phyloP scores from a whole-genome alignment of 2,329 filamentous ascomycete genomes.

The Aspergillus luchuensis region DNA sequence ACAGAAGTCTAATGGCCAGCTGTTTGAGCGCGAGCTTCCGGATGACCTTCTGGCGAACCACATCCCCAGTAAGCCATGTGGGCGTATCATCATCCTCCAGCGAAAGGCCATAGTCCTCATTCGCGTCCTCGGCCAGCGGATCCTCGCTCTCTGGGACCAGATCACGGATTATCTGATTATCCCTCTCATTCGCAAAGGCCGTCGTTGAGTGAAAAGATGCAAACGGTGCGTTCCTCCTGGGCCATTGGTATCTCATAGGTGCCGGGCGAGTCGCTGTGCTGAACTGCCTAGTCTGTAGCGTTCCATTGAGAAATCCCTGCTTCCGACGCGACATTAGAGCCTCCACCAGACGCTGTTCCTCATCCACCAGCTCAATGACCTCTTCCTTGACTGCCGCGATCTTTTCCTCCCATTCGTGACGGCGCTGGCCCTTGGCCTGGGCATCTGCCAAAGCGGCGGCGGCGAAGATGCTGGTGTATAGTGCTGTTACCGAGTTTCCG shows the following conservation, averaged over 20 bases:
- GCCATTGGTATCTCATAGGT: conserved; percentile 15
- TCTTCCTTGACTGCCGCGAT: conserved; percentile 48
- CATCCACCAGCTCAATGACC: conserved; percentile 41
- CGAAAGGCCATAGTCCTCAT: conserved; percentile 22
- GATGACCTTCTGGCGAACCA: conserved; percentile 40
- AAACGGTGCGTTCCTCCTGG: not conserved
- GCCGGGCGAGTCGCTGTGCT: conserved; percentile 25
- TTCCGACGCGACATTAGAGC: conserved; percentile 32
- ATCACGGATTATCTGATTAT: conserved; percentile 6
- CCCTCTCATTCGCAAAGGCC: not conserved
- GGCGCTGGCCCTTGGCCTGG: conserved; percentile 42
- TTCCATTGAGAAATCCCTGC: conserved; percentile 19
- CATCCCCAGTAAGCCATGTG: conserved; percentile 33
- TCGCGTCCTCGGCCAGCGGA: conserved; percentile 15
- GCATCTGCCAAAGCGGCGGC: conserved; percentile 46
- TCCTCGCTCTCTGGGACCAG: conserved; percentile 9
- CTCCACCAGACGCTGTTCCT: conserved; percentile 41
- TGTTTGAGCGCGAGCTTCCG: conserved; percentile 43
- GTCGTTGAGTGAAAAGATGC: conserved; percentile 9
- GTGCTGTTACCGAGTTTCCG: conserved; percentile 46
- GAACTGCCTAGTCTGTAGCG: conserved; percentile 29
- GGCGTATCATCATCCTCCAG: conserved; percentile 26
- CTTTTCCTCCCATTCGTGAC: conserved; percentile 44
- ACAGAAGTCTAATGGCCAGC: conserved; percentile 42
- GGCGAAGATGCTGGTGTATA: conserved; percentile 49